Conservation (phyloP, 208 protist species). For the Entamoeba histolytica region DNA sequence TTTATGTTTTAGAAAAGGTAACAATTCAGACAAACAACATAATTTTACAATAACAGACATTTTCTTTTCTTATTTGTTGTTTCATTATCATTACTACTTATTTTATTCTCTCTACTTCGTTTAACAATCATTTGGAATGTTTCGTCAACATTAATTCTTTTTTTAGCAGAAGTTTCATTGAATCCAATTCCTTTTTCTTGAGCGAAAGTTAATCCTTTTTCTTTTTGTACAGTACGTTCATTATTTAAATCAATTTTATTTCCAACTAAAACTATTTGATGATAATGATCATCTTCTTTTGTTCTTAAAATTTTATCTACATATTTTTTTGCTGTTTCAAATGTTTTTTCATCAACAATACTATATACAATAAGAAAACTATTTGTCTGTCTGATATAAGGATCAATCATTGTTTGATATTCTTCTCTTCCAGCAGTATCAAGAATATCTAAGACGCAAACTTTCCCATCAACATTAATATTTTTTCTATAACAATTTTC, state of each 20-base stretch:
- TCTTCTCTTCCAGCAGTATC: constrained; percentile 53
- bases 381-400: constrained; percentile 54
- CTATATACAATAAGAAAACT: constrained; percentile 52
- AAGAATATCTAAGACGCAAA: constrained; percentile 44
- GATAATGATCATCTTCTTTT: constrained; percentile 25
- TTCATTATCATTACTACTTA: no score
- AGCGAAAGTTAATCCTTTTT: neutral
- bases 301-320: constrained; percentile 47
- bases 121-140: constrained; percentile 6
- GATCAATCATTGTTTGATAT: constrained; percentile 48
- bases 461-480: neutral
- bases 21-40: no score
- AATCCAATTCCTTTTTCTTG: neutral
- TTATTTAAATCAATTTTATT: constrained; percentile 8
- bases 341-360: constrained; percentile 37
- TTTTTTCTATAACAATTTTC: neutral
- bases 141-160: constrained; percentile 27
- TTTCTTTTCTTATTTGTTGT: no score
- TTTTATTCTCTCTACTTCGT: neutral
- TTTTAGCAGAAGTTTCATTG: neutral
- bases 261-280: neutral
- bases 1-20: no score
- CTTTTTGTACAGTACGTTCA: neutral
- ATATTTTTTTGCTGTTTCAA: constrained; percentile 42
- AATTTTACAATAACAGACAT: no score